Percentiles rank a stretch among this genome's conserved stretches.
These are phyloP conservation scores for Cercospora sp. DNA, from an alignment of 2,329 filamentous ascomycete species.

Conservation along the genomic window DNA sequence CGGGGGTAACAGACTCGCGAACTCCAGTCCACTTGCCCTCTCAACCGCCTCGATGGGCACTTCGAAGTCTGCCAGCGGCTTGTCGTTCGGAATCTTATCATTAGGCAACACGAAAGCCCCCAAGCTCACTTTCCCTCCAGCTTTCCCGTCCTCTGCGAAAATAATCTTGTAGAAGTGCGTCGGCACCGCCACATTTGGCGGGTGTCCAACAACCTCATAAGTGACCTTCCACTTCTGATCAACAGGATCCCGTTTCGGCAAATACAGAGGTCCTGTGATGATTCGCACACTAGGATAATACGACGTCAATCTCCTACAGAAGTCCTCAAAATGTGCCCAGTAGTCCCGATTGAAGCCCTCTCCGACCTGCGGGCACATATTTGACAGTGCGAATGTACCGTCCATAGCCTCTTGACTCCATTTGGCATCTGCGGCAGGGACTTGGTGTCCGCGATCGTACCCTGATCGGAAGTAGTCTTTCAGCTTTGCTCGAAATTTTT, in stretches of 20 bases:
- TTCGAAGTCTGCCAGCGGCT: slow-evolving; percentile 87
- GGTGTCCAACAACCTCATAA: slow-evolving; percentile 93
- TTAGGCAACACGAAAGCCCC: slow-evolving; percentile 96
- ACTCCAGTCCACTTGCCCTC: slow-evolving; percentile 87
- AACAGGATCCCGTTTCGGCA: slow-evolving; percentile 74
- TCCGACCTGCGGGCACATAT: slow-evolving; percentile 98
- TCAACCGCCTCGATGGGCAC: slow-evolving; percentile 92
- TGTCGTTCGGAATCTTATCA: slow-evolving; percentile 80
- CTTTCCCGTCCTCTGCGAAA: slow-evolving; percentile 79
- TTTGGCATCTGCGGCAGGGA: slow-evolving; percentile 92
- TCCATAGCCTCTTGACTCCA: slow-evolving; percentile 96
- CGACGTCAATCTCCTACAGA: slow-evolving; percentile 79
- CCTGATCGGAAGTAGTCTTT: slow-evolving; percentile 94
- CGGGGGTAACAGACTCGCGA: slow-evolving; percentile 74
- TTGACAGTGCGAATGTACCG: slow-evolving; percentile 86
- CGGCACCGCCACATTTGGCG: slow-evolving; percentile 90
- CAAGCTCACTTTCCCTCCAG: slow-evolving; percentile 73
- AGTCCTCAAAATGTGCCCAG: slow-evolving; percentile 98
- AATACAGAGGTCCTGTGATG: slow-evolving; percentile 89
- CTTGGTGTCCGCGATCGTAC: slow-evolving; percentile 95
- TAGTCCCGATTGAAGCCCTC: slow-evolving; percentile 99
- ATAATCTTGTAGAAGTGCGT: slow-evolving; percentile 99
- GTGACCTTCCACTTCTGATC: slow-evolving; percentile 95
- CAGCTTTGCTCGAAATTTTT: slow-evolving; percentile 83
- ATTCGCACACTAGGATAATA: slow-evolving; percentile 85